Evolutionary conservation across 2,329 filamentous ascomycete species (phyloP), one percentile per base, ranked within the genome.

Genomic region (Ambrosiella xylebori): DNA sequence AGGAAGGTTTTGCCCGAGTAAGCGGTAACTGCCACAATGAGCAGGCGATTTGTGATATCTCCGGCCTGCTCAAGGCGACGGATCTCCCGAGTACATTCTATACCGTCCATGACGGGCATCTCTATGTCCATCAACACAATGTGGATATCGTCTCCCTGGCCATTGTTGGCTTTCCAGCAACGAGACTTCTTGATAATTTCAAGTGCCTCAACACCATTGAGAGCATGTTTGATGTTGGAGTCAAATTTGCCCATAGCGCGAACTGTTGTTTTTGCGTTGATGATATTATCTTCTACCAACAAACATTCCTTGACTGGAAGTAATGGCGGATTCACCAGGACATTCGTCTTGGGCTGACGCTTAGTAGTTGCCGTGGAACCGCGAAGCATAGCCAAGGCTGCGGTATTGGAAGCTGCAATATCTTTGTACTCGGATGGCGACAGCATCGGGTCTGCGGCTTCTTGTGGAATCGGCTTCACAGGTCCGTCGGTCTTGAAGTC

Each of bases 41-140:
- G 84, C n/a, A 88, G 79, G 64, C 87, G 84, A 54, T 74, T 71
- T 15, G 76, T 73, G 53, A 86, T 77, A 38, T 74, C 78, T 17
- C 80, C 80, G 57, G 79, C 73, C 54, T 70, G 71, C 66, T 90
- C 84, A 15, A 86, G 72, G 61, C 84, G 76, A 15, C 86, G 77
- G 57, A 91, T 88, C 61, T 73, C 78, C 47, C 76, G 74, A 11
- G 85, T 82, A 62, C 85, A 88, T 1, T 84, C 84, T 68, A 86
- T 79, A 40, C 86, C 86, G 64, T 90, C 85, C 86, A 89, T 89
- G 49, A 88, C 76, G 1, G 86, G 86, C 86, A 90, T 90, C 65
- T 89, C 85, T 53, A 88, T 74, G 65, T 90, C 86, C 85, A 90
- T 88, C 5, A 90, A 68, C 11, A 90, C 82, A 51, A 88, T 74